Evolutionary conservation across 78 protist genomes (phyloP).

Genomic region (Chrysochromulina parva): DNA sequence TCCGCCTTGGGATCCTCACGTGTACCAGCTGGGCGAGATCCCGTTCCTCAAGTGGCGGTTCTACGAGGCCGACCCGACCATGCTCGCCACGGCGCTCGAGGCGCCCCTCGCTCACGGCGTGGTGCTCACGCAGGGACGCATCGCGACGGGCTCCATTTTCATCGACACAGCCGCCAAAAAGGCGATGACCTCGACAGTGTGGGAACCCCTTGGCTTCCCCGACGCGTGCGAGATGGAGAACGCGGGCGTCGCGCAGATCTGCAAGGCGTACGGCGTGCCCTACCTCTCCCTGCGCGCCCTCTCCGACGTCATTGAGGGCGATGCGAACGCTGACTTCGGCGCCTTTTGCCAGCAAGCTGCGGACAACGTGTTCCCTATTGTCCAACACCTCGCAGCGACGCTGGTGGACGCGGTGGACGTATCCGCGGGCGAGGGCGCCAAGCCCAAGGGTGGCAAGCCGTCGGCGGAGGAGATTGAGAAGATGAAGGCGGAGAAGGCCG

Average conservation of each 20-base stretch:
- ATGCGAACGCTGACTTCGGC: background rate
- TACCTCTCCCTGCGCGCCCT: conserved; percentile 9
- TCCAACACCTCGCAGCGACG: background rate
- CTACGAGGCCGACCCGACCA: background rate
- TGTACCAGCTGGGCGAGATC: background rate
- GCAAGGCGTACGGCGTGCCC: background rate
- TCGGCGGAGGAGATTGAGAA: too few species aligned
- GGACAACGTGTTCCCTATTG: background rate
- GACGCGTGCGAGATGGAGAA: background rate
- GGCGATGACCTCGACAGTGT: background rate
- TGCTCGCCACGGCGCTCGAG: background rate
- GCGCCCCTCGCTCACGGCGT: background rate
- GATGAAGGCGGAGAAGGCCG: too few species aligned
- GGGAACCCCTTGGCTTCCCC: background rate
- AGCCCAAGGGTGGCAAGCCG: too few species aligned
- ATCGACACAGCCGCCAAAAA: background rate
- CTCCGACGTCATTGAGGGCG: background rate
- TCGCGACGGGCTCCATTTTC: background rate
- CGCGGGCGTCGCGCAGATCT: conserved; percentile 8
- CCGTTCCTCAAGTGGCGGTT: background rate
- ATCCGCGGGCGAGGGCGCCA: too few species aligned
- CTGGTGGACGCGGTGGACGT: too few species aligned
- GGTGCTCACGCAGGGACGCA: background rate
- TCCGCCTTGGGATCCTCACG: background rate
- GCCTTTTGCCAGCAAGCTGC: background rate